phyloP scores from a whole-genome alignment of 352 stramenopile species.

The Phytophthora hybrid region DNA sequence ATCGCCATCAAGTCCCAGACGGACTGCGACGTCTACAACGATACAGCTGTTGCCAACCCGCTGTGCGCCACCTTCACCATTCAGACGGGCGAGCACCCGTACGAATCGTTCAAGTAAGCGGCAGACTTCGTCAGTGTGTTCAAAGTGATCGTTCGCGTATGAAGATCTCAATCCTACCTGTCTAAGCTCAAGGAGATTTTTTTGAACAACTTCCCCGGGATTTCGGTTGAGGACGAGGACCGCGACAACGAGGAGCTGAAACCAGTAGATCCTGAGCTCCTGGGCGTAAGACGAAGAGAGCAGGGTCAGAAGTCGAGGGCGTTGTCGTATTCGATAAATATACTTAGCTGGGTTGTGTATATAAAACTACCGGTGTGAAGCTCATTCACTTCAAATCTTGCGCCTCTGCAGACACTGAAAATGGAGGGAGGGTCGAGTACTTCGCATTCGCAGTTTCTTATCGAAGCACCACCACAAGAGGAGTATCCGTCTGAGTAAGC shows the following conservation, averaged over 20 bases:
- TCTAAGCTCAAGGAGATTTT: constrained; percentile 36
- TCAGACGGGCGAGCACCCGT: constrained; percentile 38
- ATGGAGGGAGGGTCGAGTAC: too few relatives aligned
- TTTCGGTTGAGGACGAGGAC: constrained; percentile 35
- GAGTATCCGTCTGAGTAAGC: too few relatives aligned
- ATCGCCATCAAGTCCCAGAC: constrained; percentile 71
- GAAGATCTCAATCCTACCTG: constrained; percentile 18
- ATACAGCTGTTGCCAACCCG: constrained; percentile 36
- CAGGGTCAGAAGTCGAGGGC: too few relatives aligned
- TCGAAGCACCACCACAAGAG: too few relatives aligned
- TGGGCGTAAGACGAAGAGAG: constrained; percentile 23
- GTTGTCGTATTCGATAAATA: too few relatives aligned
- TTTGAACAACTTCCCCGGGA: constrained; percentile 41
- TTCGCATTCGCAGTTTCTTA: too few relatives aligned
- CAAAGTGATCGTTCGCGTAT: constrained; percentile 1
- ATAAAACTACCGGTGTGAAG: too few relatives aligned
- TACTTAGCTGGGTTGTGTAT: too few relatives aligned
- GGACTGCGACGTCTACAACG: constrained; percentile 75
- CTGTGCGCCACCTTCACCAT: constrained; percentile 39
- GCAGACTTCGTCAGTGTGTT: not conserved
- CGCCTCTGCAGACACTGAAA: too few relatives aligned
- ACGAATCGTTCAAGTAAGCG: constrained; percentile 38
- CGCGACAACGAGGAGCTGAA: constrained; percentile 28
- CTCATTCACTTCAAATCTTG: too few relatives aligned
- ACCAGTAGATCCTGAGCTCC: constrained; percentile 36